phyloP scores from a whole-genome alignment of 1,139 yeast species.

The Wickerhamomyces sp. region DNA sequence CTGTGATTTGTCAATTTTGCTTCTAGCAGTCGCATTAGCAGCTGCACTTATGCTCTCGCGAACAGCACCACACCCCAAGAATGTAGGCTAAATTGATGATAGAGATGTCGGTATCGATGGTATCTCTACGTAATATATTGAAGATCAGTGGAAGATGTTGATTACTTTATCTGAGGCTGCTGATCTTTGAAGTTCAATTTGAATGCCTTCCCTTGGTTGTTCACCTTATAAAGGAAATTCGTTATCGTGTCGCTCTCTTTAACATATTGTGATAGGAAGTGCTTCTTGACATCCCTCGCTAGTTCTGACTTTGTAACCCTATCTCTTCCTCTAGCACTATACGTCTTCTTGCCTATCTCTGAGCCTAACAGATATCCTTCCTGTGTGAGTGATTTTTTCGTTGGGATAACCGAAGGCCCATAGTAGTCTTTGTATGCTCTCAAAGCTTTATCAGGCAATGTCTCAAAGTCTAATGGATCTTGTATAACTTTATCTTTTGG shows the following conservation, averaged over 20 bases:
- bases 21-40: too few species aligned
- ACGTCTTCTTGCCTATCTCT: slow-evolving; percentile 62
- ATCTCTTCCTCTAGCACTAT: slow-evolving; percentile 36
- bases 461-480: slow-evolving; percentile 58
- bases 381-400: slow-evolving; percentile 50
- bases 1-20: not conserved
- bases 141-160: not conserved
- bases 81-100: too few species aligned
- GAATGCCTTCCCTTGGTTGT: slow-evolving; percentile 35
- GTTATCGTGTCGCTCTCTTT: slow-evolving; percentile 77
- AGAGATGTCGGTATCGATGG: not conserved
- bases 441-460: slow-evolving; percentile 47
- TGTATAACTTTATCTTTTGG: slow-evolving; percentile 46
- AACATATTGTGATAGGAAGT: slow-evolving; percentile 55
- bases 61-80: too few species aligned
- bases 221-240: slow-evolving; percentile 71
- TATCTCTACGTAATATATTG: not conserved
- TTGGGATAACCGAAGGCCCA: slow-evolving; percentile 25
- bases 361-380: slow-evolving; percentile 59
- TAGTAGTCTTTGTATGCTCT: slow-evolving; percentile 55
- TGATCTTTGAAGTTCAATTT: slow-evolving; percentile 14
- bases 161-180: not conserved
- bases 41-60: too few species aligned
- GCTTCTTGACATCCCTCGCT: slow-evolving; percentile 53
- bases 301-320: slow-evolving; percentile 52